A percentile compares a stretch with the other conserved stretches of the same genome.
Conservation (phyloP, 257 asterid species). For the Solanum raphanifolium region DNA sequence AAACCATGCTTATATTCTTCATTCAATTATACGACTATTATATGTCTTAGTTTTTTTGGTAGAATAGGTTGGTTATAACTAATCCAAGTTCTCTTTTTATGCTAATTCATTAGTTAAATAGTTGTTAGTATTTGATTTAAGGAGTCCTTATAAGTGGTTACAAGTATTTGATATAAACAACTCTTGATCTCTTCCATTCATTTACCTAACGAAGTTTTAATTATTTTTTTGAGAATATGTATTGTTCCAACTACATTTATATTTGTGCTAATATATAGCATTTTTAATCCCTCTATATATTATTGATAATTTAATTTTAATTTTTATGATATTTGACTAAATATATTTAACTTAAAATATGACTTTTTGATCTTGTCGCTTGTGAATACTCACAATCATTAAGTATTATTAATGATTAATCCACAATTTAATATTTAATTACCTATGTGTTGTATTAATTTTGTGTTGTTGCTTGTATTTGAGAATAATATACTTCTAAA, state of each 20-base stretch:
- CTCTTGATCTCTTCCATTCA: neutral
- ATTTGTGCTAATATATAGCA: neutral
- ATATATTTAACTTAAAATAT: neutral
- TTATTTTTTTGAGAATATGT: neutral
- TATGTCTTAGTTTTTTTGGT: neutral
- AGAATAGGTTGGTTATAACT: neutral
- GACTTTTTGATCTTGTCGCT: neutral
- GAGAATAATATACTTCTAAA: neutral
- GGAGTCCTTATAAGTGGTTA: neutral
- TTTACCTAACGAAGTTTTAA: neutral
- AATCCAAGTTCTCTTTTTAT: neutral
- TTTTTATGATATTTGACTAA: neutral
- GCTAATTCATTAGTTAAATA: neutral
- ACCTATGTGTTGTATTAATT: neutral
- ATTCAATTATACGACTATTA: constrained; percentile 23
- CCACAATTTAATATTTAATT: neutral
- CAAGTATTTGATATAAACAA: neutral
- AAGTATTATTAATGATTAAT: neutral
- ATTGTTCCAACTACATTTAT: neutral
- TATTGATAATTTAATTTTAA: neutral
- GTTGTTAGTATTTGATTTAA: neutral
- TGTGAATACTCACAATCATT: neutral
- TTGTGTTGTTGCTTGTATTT: neutral
- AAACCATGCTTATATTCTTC: constrained; percentile 3
- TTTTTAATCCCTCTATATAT: neutral